Conservation (phyloP, 1,284 basidiomycete species). For the Malassezia japonica region DNA sequence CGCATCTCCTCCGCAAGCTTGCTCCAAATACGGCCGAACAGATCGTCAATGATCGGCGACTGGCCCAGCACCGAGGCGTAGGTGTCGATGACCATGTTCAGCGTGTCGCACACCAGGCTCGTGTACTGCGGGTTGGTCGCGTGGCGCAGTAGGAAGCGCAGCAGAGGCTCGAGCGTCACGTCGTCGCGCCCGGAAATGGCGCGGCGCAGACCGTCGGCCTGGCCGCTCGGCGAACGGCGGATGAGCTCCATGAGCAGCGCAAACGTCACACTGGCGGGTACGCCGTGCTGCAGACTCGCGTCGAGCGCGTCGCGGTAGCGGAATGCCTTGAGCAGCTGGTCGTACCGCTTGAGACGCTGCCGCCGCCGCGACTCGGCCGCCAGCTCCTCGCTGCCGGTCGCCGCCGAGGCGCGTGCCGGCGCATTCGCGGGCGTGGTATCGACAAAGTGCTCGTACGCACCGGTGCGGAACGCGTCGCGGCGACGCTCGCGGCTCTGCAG, state of each 20-base stretch:
- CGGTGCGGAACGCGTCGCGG: constrained; percentile 54
- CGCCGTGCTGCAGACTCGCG: constrained; percentile 35
- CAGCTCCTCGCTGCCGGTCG: constrained; percentile 48
- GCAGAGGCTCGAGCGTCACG: constrained; percentile 79
- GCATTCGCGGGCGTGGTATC: constrained; percentile 6
- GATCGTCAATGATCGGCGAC: constrained; percentile 75
- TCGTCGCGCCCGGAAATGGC: constrained; percentile 87
- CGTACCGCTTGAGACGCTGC: constrained; percentile 73
- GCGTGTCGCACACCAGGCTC: constrained; percentile 72
- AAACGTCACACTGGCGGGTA: constrained; percentile 59
- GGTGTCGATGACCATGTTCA: constrained; percentile 69
- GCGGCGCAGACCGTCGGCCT: constrained; percentile 68
- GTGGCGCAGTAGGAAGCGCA: constrained; percentile 73
- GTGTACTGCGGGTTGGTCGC: constrained; percentile 84
- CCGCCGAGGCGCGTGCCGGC: constrained; percentile 12
- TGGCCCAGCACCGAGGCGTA: constrained; percentile 83
- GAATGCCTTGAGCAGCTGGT: constrained; percentile 79
- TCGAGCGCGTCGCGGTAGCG: constrained; percentile 86
- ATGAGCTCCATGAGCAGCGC: constrained; percentile 87
- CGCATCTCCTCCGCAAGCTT: constrained; percentile 74
- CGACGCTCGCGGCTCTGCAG: constrained; percentile 51
- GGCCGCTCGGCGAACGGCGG: constrained; percentile 53
- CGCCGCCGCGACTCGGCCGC: constrained; percentile 59
- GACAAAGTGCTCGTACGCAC: constrained; percentile 63
- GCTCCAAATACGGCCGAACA: constrained; percentile 71